Percentiles rank a stretch among this genome's conserved stretches.
Conservation (phyloP, 2,329 filamentous ascomycete species). For the Claviceps paspali region DNA sequence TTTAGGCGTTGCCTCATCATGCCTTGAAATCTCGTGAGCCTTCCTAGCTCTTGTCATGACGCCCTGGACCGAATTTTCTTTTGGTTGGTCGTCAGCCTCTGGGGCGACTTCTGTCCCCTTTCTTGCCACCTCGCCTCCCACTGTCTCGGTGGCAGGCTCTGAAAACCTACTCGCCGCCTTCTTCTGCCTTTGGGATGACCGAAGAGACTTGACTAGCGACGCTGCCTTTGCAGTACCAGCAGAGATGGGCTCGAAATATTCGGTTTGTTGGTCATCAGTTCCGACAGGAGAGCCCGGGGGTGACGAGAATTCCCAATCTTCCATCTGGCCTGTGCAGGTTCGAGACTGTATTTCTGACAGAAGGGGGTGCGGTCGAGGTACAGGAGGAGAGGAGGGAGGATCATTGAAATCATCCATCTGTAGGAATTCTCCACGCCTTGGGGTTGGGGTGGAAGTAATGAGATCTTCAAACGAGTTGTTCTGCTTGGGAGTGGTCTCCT, state of each 20-base stretch:
- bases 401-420: slow-evolving; percentile 35
- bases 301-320: slow-evolving; percentile 41
- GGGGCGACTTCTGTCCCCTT: not conserved
- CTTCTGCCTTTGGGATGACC: slow-evolving; percentile 7
- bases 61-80: not conserved
- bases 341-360: slow-evolving; percentile 35
- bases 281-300: slow-evolving; percentile 36
- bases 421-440: slow-evolving; percentile 37
- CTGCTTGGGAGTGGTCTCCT: slow-evolving; percentile 30
- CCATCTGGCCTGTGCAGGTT: slow-evolving; percentile 21
- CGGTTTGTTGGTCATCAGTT: slow-evolving; percentile 14
- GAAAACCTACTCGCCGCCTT: not conserved
- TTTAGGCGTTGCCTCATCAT: not conserved
- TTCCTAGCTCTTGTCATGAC: slow-evolving; percentile 3
- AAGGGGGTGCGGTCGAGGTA: slow-evolving; percentile 36
- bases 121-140: not conserved
- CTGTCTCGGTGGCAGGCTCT: not conserved
- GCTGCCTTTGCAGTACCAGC: slow-evolving; percentile 6
- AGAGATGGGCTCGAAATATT: slow-evolving; percentile 7
- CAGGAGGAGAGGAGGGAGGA: slow-evolving; percentile 43
- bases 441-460: slow-evolving; percentile 45
- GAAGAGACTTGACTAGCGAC: slow-evolving; percentile 8
- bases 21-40: not conserved
- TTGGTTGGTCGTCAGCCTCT: not conserved
- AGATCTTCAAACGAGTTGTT: slow-evolving; percentile 31